Evolutionary conservation across 2,329 filamentous ascomycete genomes (phyloP).

Genomic region (Ophiostoma angusticollis): DNA sequence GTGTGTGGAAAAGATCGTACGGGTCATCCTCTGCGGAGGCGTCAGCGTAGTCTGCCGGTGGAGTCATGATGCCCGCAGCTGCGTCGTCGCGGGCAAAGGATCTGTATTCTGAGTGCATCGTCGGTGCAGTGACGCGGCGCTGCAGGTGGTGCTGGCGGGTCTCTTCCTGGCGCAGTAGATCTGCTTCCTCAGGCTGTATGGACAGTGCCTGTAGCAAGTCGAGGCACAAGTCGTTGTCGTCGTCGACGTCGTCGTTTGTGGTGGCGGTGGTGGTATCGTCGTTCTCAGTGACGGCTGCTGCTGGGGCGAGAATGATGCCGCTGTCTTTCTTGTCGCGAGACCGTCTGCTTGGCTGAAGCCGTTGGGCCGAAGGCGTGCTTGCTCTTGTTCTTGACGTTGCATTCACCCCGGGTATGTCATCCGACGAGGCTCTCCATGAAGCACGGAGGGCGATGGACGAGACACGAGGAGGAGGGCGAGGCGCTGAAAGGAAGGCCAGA

Average conservation of each 20-base stretch:
- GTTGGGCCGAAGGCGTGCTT: conserved; percentile 1
- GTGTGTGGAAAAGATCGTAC: too few relatives aligned
- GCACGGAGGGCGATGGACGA: too few relatives aligned
- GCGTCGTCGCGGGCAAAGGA: too few relatives aligned
- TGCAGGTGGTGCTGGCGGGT: neutral
- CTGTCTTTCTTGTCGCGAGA: conserved; percentile 11
- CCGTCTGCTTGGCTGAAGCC: neutral
- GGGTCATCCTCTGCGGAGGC: neutral
- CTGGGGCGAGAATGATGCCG: conserved; percentile 8
- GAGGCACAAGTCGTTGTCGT: conserved; percentile 13
- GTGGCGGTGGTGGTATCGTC: neutral
- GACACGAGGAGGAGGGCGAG: too few relatives aligned
- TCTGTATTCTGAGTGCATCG: neutral
- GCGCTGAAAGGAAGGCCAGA: too few relatives aligned
- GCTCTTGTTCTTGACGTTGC: neutral
- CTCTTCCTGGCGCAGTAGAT: conserved; percentile 1
- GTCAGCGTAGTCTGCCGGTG: neutral
- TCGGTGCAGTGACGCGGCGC: neutral
- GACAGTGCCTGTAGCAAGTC: conserved; percentile 21
- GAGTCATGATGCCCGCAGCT: too few relatives aligned
- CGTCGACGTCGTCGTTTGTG: neutral
- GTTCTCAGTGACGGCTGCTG: neutral
- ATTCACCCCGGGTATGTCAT: too few relatives aligned
- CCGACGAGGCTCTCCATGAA: too few relatives aligned
- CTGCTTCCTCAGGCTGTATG: conserved; percentile 13